Evolutionary conservation across 768 basidiomycete species (phyloP), one percentile per base, ranked within the genome.

Genomic region (Cyathus striatus): DNA sequence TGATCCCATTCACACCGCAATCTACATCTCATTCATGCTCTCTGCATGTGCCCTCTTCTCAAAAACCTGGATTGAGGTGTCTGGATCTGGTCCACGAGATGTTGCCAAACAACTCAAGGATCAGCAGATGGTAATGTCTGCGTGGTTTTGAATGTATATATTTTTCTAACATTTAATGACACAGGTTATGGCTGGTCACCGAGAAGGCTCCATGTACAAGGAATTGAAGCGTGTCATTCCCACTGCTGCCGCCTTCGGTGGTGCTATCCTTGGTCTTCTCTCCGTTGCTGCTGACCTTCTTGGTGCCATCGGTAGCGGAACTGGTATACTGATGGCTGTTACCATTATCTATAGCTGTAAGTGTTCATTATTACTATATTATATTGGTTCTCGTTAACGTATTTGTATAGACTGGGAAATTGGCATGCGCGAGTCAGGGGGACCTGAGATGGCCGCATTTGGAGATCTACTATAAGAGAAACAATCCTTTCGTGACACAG

Each of bases 21-120:
- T 96, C 54, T 96, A 97, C 65, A 82, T 99, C 61, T 63, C 78
- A 4, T 98, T 97, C 70, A 95, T 95, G 70, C 76, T 94, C 46
- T 79, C 86, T 24, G 91, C 93, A 13, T 98, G 94, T 59, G 95
- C 96, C 12, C 74, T 97, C 51, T 99, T 98, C 75, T 94, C 90
- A 59, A 98, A 98, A 78, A 97, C 95, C 1, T 99, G 96, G 95
- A 98, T 99, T 50, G 95, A 98, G 55, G 91, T 98, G 24, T 97
- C 93, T 2, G 95, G 96, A 13, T 88, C 85, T 42, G 92, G 96
- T 16, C 96, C 95, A 9, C 70, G 96, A 36, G 95, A 99, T 54
- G 83, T 99, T 43, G 96, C 96, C 22, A 95, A 93, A 65, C 95
- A 98, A 60, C 81, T 98, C 58, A 98, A 98, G 72, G 96, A 98